These are phyloP conservation scores for Eucalyptus erythrocorys DNA, from an alignment of 345 rosid species.

Conservation along the genomic window DNA sequence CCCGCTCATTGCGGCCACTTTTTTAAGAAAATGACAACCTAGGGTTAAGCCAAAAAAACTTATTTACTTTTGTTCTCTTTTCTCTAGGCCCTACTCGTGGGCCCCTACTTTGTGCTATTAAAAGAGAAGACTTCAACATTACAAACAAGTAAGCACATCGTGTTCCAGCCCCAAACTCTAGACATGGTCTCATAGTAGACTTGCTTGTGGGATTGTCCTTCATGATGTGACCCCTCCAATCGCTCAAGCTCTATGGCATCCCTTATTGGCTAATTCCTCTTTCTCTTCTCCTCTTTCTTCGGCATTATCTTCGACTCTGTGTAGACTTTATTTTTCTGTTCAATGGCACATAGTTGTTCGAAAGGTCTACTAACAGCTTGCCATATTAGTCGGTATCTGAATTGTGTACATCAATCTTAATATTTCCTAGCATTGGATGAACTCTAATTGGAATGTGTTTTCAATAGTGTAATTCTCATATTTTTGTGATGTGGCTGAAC, in stretches of 20 bases:
- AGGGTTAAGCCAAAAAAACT: no score
- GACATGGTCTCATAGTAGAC: conserved; percentile 14
- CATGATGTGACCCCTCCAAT: conserved; percentile 39
- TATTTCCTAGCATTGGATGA: background rate
- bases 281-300: background rate
- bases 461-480: conserved; percentile 2
- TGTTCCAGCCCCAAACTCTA: background rate
- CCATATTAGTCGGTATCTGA: background rate
- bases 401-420: background rate
- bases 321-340: background rate
- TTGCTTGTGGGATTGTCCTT: conserved; percentile 41
- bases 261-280: conserved; percentile 44
- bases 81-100: no score
- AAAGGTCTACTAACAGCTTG: background rate
- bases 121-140: no score
- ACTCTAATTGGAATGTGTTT: background rate
- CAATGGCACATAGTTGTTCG: background rate
- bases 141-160: background rate
- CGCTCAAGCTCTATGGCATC: conserved; percentile 62
- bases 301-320: background rate
- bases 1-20: no score
- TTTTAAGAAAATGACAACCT: no score
- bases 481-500: conserved; percentile 79
- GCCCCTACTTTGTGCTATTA: no score
- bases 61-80: no score